Conservation (phyloP, 305 asterid species). For the Solanum chacoense region DNA sequence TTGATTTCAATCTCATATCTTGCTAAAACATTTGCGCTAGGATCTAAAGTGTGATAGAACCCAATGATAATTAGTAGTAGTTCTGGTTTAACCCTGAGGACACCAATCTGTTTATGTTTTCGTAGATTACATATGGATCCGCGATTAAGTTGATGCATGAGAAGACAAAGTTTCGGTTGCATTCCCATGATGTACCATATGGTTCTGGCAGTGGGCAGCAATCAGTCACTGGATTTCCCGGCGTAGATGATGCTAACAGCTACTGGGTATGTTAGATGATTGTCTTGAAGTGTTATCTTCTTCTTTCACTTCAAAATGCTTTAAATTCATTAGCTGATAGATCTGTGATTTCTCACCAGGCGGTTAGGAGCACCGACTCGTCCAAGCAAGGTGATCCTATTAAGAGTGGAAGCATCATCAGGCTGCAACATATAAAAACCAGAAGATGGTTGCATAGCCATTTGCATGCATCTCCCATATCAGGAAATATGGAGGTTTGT, state of each 20-base stretch:
- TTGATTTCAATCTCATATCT: background rate
- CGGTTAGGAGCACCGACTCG: conserved; percentile 58
- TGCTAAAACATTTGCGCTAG: background rate
- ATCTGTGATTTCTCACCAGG: conserved; percentile 22
- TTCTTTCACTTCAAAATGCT: background rate
- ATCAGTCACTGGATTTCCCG: conserved; percentile 86
- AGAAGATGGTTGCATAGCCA: conserved; percentile 97
- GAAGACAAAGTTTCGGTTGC: conserved; percentile 73
- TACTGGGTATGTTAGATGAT: conserved; percentile 61
- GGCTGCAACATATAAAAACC: conserved; percentile 87
- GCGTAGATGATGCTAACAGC: conserved; percentile 90
- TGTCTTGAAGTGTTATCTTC: background rate
- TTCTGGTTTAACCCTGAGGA: background rate
- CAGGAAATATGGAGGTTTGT: conserved; percentile 93
- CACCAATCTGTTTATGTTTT: background rate
- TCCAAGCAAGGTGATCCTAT: conserved; percentile 84
- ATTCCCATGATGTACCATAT: conserved; percentile 95
- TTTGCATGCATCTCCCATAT: conserved; percentile 94
- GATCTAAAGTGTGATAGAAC: background rate
- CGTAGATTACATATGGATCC: conserved; percentile 56
- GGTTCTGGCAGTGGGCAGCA: conserved; percentile 99
- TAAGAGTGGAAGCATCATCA: conserved; percentile 46
- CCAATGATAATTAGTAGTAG: background rate
- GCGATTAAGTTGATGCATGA: conserved; percentile 91
- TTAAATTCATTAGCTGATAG: background rate